These are phyloP conservation scores for Tuber calosporum DNA, from an alignment of 495 filamentous ascomycete genomes.

Conservation along the genomic window DNA sequence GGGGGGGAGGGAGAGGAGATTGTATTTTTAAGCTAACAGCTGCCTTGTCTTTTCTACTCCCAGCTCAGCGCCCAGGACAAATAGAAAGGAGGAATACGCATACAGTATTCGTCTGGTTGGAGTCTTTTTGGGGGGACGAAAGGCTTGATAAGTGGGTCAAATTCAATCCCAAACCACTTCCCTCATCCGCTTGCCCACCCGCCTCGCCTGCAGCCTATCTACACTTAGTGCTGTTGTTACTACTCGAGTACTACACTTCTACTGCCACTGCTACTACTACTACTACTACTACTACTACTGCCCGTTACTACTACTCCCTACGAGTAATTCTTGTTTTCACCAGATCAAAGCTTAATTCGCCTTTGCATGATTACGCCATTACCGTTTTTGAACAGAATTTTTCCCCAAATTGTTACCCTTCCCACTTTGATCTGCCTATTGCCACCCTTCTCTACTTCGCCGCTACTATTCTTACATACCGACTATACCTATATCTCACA, in stretches of 20 bases:
- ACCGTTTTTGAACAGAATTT: background rate
- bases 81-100: background rate
- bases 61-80: background rate
- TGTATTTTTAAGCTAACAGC: background rate
- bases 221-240: background rate
- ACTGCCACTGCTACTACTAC: background rate
- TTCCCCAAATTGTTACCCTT: background rate
- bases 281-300: background rate
- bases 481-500: background rate
- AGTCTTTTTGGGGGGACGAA: background rate
- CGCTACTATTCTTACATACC: background rate
- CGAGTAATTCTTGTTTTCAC: background rate
- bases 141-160: background rate
- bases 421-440: background rate
- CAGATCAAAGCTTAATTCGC: background rate
- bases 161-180: background rate
- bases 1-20: background rate
- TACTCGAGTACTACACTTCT: background rate
- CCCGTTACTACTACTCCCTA: background rate
- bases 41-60: background rate
- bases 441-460: background rate
- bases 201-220: background rate
- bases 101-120: background rate
- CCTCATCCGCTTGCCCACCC: background rate
- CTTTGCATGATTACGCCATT: background rate